Evolutionary conservation across 2,329 filamentous ascomycete genomes (phyloP), one percentile per base, ranked within the genome.

Genomic region (Sporothrix variecibatus): DNA sequence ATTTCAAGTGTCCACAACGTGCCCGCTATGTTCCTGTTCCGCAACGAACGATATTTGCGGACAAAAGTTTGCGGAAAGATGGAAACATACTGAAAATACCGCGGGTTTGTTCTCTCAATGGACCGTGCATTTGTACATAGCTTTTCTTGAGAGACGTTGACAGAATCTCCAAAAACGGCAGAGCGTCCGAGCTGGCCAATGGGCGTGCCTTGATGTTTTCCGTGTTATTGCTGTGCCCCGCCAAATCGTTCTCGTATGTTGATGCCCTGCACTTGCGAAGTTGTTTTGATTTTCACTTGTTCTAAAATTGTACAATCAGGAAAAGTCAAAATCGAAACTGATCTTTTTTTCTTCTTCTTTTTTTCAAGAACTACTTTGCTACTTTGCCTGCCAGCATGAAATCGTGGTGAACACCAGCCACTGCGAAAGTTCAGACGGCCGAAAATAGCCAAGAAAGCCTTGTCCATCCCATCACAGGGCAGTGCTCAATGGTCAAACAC

Each of bases 381-480:
- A 15, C 11, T 28, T 56, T 28, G 43, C 15, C 15, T 49, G 20
- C 31, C 8, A 1, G 17, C 15, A 62, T 40, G 2, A 31, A 15
- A 7, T 8, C 28, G 15, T 11, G 17, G 2, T n/a, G 3, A 40
- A 62, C 23, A 46, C n/a, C 60, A 67, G 62, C 62, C 62, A 67
- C 62, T 28, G 38, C 5, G 9, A 12, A 38, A 26, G 67, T 51
- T 56, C 28, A 56, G n/a, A 51, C 12, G 49, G 34, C 43, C 34
- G 20, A 46, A 71, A 53, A 56, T 70, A 58, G 51, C 20, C 49
- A 58, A 71, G 68, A 71, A 71, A 71, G 68, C 68, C 68, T 71
- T 46, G 68, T n/a, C 31, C 12, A 6, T 8, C 15, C 40, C 40
- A 49, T 53, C 28, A 51, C 51, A 58, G 68, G 68, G 68, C 68